Evolutionary conservation across 202 grass and related monocot genomes (phyloP).

Genomic region (Zoysia matrella): DNA sequence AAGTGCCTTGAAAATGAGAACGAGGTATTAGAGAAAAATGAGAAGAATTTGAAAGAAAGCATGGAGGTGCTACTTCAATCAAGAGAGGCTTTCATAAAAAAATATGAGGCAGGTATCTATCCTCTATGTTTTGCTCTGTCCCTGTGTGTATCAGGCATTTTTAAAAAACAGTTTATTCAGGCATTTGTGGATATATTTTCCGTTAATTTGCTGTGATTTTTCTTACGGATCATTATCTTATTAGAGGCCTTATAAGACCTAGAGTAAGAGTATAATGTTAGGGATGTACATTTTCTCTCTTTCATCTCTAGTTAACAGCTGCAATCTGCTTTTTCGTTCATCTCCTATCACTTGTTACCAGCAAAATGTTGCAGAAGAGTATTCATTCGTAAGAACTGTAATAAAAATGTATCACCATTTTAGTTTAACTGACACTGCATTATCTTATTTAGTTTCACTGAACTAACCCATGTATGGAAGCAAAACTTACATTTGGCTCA

Average conservation of each 20-base stretch:
- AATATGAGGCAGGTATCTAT: conserved; percentile 66
- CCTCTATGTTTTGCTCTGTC: background rate
- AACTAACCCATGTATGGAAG: conserved; percentile 19
- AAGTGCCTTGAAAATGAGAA: conserved; percentile 85
- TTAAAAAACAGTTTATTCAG: background rate
- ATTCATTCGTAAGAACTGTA: background rate
- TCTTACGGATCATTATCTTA: background rate
- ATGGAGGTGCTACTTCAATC: conserved; percentile 72
- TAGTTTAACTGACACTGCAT: background rate
- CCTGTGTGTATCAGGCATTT: background rate
- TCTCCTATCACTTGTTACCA: background rate
- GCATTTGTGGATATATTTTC: conserved; percentile 1
- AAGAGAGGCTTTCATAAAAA: conserved; percentile 70
- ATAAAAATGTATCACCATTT: background rate
- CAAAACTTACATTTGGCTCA: conserved; percentile 29
- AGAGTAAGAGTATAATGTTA: background rate
- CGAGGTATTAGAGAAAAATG: conserved; percentile 64
- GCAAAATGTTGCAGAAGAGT: background rate
- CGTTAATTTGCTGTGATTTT: background rate
- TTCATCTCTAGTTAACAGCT: background rate
- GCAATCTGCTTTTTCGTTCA: background rate
- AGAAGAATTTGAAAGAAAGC: conserved; percentile 75
- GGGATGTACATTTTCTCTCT: background rate
- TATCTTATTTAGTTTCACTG: background rate
- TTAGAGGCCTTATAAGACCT: conserved; percentile 6